phyloP scores from a whole-genome alignment of 1,284 basidiomycete species.

The Fomitopsis palustris region DNA sequence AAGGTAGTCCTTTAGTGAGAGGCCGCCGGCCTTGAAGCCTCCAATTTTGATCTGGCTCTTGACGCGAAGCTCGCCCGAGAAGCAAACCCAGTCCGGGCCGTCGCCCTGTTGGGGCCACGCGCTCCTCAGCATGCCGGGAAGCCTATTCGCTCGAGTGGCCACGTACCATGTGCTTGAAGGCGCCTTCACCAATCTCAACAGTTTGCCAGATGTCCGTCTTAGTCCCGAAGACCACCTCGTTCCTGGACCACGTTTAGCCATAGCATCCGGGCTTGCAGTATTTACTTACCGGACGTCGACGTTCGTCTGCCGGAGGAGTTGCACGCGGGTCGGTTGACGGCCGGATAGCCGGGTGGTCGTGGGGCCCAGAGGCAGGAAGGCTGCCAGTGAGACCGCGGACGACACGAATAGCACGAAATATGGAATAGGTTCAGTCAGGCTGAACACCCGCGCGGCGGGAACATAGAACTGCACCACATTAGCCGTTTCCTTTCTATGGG shows the following conservation, averaged over 20 bases:
- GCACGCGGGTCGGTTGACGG: conserved; percentile 49
- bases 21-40: conserved; percentile 62
- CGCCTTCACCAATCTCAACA: conserved; percentile 58
- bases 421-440: conserved; percentile 54
- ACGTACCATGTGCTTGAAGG: conserved; percentile 53
- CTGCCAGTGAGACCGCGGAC: conserved; percentile 49
- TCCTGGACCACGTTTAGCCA: conserved; percentile 12
- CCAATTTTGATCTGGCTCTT: conserved; percentile 44
- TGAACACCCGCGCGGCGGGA: conserved; percentile 56
- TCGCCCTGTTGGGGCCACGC: conserved; percentile 40
- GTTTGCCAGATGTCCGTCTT: conserved; percentile 72
- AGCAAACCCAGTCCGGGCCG: conserved; percentile 56
- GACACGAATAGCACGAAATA: conserved; percentile 62
- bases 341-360: conserved; percentile 31
- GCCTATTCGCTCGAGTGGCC: background rate
- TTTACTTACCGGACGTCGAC: conserved; percentile 63
- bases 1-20: conserved; percentile 67
- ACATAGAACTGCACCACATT: conserved; percentile 40
- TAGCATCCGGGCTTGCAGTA: background rate
- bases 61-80: conserved; percentile 56
- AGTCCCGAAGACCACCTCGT: conserved; percentile 30
- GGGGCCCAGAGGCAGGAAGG: conserved; percentile 57
- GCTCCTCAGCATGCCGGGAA: background rate
- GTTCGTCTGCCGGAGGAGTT: conserved; percentile 60
- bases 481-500: background rate